Evolutionary conservation across 1,284 basidiomycete genomes (phyloP), one percentile per base, ranked within the genome.

Genomic region (Caloboletus firmus): DNA sequence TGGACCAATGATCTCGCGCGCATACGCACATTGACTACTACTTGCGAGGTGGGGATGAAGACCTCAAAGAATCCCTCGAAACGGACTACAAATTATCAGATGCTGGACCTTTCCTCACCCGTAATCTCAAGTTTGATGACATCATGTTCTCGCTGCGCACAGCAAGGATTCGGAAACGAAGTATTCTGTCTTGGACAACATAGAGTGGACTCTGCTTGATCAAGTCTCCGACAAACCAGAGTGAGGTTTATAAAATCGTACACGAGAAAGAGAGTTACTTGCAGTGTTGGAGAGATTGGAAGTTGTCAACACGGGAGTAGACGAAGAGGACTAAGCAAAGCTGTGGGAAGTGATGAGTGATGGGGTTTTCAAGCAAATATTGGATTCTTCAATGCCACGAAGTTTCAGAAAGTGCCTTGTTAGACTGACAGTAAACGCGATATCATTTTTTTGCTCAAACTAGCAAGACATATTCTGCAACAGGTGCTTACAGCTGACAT

Each of bases 171-270:
- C 46, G 4, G 30, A 49, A n/a, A n/a, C 36, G 10, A 52, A 28
- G 15, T 43, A 54, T 46, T 55, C 46, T 42, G 24, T 55, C n/a
- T 55, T 44, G 53, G 54, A 54, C 17, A 39, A 15, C 10, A 46
- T 46, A n/a, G 51, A n/a, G 9, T 11, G 31, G 13, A 24, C 20
- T 54, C 4, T 54, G 37, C 31, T 45, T 13, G 51, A 54, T 55
- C 20, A 45, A 42, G 44, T 35, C 32, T 10, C 51, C 51, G 32
- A 39, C 32, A 11, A 47, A 31, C 6, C 8, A 54, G 44, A 35
- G 28, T 32, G 39, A 32, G 51, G 54, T 55, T n/a, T 54, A 54
- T 18, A 5, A 17, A 12, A 26, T 9, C 3, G 47, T 55, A 15
- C 6, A 55, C 10, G 30, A 46, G 30, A 30, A 17, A 3, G 34